Percentiles rank a stretch among this genome's conserved stretches.
These are phyloP conservation scores for Dissophora ornata DNA, from an alignment of 192 early-diverging fungal genomes.

Conservation along the genomic window DNA sequence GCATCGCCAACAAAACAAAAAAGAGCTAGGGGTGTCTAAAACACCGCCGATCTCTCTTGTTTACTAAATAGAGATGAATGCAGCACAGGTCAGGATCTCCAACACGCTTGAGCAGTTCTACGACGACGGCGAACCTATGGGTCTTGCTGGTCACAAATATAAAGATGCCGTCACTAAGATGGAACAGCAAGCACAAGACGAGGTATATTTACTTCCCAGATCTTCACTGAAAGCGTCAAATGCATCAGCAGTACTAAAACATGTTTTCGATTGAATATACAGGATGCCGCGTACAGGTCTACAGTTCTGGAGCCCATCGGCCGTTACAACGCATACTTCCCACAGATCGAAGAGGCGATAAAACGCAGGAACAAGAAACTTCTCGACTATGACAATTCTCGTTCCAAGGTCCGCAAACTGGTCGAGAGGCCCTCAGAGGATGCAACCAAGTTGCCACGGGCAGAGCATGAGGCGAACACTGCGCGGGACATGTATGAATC, in stretches of 20 bases:
- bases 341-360: constrained; percentile 93
- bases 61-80: constrained; percentile 88
- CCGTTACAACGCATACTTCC: constrained; percentile 87
- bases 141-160: constrained; percentile 80
- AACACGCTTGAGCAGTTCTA: constrained; percentile 90
- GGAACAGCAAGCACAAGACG: constrained; percentile 81
- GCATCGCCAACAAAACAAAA: too few relatives aligned
- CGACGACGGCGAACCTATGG: constrained; percentile 82
- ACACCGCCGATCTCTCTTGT: too few relatives aligned
- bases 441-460: constrained; percentile 69
- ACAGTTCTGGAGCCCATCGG: constrained; percentile 93
- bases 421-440: constrained; percentile 85
- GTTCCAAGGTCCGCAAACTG: constrained; percentile 80
- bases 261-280: too few relatives aligned
- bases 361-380: constrained; percentile 89
- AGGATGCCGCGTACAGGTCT: constrained; percentile 84
- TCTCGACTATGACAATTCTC: constrained; percentile 88
- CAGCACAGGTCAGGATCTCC: constrained; percentile 85
- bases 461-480: constrained; percentile 83
- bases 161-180: constrained; percentile 83
- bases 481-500: constrained; percentile 83
- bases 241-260: too few relatives aligned
- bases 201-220: constrained; percentile 64
- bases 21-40: too few relatives aligned
- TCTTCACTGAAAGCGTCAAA: too few relatives aligned